phyloP scores from a whole-genome alignment of 176 grass and related monocot species.

The Zizania latifolia region DNA sequence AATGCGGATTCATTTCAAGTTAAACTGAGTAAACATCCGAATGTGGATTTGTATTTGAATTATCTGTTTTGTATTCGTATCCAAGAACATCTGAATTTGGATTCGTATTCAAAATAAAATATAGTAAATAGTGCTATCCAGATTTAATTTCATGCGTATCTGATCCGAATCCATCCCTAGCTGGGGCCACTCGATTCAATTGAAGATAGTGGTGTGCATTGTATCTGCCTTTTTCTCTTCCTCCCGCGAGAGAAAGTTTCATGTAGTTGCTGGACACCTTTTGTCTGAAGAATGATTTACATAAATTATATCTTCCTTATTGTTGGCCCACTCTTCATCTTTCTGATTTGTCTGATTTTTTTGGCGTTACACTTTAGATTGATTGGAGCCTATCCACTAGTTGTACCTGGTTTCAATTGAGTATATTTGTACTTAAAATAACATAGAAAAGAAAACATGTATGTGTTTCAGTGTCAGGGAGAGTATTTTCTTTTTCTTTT shows the following conservation, averaged over 20 bases:
- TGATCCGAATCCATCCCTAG: too few relatives aligned
- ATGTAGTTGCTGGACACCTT: neutral
- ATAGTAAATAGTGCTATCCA: too few relatives aligned
- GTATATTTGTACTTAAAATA: neutral
- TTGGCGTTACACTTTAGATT: too few relatives aligned
- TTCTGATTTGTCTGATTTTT: neutral
- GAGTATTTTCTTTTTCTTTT: neutral
- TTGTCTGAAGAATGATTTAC: slow-evolving; percentile 3
- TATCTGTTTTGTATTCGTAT: too few relatives aligned
- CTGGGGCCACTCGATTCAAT: slow-evolving; percentile 20
- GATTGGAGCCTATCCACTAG: neutral
- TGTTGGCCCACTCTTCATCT: neutral
- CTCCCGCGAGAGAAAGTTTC: neutral
- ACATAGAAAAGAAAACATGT: neutral
- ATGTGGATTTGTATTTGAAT: too few relatives aligned
- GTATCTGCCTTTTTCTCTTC: slow-evolving; percentile 16
- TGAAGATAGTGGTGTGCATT: slow-evolving; percentile 9
- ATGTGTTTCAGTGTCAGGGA: too few relatives aligned
- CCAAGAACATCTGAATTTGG: too few relatives aligned
- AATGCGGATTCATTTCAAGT: too few relatives aligned
- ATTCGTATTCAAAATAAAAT: too few relatives aligned
- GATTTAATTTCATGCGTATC: too few relatives aligned
- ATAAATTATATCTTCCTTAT: neutral
- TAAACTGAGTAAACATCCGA: too few relatives aligned
- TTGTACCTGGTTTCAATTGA: neutral